phyloP scores from a whole-genome alignment of 2,329 filamentous ascomycete species.

The Sordariomycetes sp. region DNA sequence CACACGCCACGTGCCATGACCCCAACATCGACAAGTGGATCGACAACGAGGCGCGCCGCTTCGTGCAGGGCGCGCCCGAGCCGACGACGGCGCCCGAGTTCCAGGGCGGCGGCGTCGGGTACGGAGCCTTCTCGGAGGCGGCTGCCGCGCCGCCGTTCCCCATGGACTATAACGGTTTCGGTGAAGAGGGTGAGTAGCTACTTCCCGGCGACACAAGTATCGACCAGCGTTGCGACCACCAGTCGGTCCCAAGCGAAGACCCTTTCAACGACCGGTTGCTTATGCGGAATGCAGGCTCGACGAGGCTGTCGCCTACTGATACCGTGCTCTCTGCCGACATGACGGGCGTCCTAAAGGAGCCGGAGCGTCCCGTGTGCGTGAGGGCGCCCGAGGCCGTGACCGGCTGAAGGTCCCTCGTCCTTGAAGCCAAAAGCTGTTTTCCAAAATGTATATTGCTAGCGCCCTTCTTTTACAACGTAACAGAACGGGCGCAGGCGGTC shows the following conservation, averaged over 20 bases:
- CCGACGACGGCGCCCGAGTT: neutral
- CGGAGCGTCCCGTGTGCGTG: neutral
- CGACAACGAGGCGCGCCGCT: slow-evolving; percentile 34
- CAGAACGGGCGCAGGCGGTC: no score
- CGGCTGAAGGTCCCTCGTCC: neutral
- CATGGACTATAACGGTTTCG: neutral
- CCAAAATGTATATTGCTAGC: no score
- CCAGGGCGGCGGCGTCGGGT: neutral
- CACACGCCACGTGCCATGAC: slow-evolving; percentile 37
- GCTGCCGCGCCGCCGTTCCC: neutral
- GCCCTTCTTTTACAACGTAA: no score
- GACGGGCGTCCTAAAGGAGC: neutral
- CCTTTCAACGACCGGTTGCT: neutral
- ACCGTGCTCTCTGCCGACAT: neutral
- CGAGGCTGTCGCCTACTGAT: neutral
- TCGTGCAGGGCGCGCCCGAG: slow-evolving; percentile 19
- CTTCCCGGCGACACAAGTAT: neutral
- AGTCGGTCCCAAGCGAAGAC: neutral
- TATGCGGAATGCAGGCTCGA: neutral
- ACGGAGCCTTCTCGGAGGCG: neutral
- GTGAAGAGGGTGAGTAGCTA: slow-evolving; percentile 1
- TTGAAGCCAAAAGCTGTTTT: no score
- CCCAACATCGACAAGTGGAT: slow-evolving; percentile 39
- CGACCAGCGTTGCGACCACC: neutral
- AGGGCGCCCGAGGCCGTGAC: neutral